Base-by-base conservation (phyloP, 306 rosid genomes). In the Pachyrhizus erosus region DNA sequence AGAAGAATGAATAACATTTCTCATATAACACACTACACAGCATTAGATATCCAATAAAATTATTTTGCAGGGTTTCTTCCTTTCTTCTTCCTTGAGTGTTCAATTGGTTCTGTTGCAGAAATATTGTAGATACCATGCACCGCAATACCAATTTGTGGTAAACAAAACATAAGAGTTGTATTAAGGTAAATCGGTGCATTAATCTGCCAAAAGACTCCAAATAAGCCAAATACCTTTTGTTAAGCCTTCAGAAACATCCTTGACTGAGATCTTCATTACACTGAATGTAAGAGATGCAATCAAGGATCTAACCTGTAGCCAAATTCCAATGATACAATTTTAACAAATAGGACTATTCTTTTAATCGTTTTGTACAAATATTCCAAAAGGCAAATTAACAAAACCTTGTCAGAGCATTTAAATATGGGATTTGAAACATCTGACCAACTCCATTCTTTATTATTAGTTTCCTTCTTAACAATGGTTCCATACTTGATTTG, bases 361-460 rank as follows among this genome's bases (percentile, higher is more conserved):
- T 45, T 55, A 80, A 78, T 48, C n/a, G 20, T 65, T 45, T 7
- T 9, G 34, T 49, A 75, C 5, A 39, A 42, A 77, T 70, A 39
- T 33, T 34, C 40, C 52, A 48, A 80, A 57, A 84, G 72, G 76
- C 10, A 77, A 82, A 75, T 71, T 69, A 70, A 81, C 39, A 74
- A 60, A 83, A 96, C 99, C 97, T 93, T 89, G 80, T 91, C 91
- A 14, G 97, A 90, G 89, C 90, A 91, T 84, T 83, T 87, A 52
- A 58, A 88, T 67, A 86, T 67, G 46, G 96, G 90, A 80, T 85
- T 87, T 55, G 92, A 83, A 75, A 90, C 86, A 84, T 90, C 86
- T 80, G 86, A 79, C 99, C 98, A 95, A 79, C 77, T 91, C 99
- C 99, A 91, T 70, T 81, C 81, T 31, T 73, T 84, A 66, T 73